Conservation (phyloP, 179 eudicot genomes). For the Nepenthes alata region DNA sequence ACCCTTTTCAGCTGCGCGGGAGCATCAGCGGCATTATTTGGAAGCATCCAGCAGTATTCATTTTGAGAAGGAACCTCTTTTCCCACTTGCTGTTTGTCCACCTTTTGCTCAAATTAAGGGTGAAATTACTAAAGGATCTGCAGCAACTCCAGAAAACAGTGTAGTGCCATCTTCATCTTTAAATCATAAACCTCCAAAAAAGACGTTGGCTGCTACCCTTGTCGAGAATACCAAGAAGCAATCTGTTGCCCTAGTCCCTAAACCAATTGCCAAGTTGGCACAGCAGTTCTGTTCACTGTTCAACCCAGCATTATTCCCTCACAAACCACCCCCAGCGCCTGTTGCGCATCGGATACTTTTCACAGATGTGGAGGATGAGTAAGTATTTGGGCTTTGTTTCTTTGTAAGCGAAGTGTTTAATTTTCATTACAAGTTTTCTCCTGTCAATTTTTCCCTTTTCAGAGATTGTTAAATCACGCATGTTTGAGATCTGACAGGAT, state of each 20-base stretch:
- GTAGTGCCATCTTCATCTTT: slow-evolving; percentile 16
- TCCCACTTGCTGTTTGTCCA: slow-evolving; percentile 32
- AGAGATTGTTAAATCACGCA: no score
- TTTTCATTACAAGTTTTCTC: neutral
- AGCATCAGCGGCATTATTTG: slow-evolving; percentile 38
- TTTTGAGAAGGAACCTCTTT: slow-evolving; percentile 57
- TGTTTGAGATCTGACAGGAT: no score
- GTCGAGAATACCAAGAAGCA: slow-evolving; percentile 73
- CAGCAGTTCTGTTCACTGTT: slow-evolving; percentile 61
- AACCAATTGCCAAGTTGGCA: slow-evolving; percentile 55
- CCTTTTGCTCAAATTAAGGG: slow-evolving; percentile 20
- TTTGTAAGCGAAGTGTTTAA: neutral
- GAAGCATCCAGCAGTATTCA: slow-evolving; percentile 27
- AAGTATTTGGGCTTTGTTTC: slow-evolving; percentile 21
- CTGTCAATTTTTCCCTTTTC: neutral
- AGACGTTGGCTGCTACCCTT: slow-evolving; percentile 73
- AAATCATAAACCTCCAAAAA: slow-evolving; percentile 40
- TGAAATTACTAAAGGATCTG: slow-evolving; percentile 23
- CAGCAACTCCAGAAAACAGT: slow-evolving; percentile 7
- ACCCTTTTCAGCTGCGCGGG: slow-evolving; percentile 46
- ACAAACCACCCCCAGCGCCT: slow-evolving; percentile 63
- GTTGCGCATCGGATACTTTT: slow-evolving; percentile 78
- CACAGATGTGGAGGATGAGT: slow-evolving; percentile 95
- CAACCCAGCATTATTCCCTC: slow-evolving; percentile 75
- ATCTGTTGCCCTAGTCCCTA: slow-evolving; percentile 75